phyloP scores from a whole-genome alignment of 2,329 filamentous ascomycete genomes.

The Venturia nashicola region DNA sequence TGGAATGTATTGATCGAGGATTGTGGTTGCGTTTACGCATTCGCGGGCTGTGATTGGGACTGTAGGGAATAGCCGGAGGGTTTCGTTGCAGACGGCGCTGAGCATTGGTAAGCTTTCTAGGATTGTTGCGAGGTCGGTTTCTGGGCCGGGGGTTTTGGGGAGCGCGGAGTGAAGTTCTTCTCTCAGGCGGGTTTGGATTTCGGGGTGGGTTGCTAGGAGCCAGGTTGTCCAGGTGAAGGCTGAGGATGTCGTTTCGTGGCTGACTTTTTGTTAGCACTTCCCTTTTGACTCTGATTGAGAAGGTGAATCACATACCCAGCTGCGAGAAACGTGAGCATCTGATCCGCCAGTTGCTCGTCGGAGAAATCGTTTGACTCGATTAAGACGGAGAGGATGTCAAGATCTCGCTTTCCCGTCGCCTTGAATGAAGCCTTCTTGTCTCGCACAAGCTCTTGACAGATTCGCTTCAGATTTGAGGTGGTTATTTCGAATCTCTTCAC shows the following conservation, averaged over 20 bases:
- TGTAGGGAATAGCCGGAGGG: conserved; percentile 25
- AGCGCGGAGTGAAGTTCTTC: conserved; percentile 52
- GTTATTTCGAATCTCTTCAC: conserved; percentile 28
- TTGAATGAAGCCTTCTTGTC: conserved; percentile 34
- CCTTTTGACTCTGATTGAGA: neutral
- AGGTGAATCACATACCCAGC: conserved; percentile 31
- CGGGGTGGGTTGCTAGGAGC: conserved; percentile 52
- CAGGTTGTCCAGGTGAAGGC: conserved; percentile 67
- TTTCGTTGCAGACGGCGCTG: conserved; percentile 34
- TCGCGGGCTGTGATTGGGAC: conserved; percentile 23
- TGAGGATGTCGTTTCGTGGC: conserved; percentile 65
- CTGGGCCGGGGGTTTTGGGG: conserved; percentile 13
- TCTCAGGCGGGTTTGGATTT: conserved; percentile 54
- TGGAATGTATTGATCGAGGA: conserved; percentile 25
- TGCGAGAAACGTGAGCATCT: conserved; percentile 44
- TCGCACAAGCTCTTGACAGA: conserved; percentile 34
- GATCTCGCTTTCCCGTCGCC: conserved; percentile 19
- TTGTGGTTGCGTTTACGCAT: conserved; percentile 20
- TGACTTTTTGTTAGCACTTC: conserved; percentile 13
- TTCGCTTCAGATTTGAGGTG: conserved; percentile 16
- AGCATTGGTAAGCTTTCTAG: conserved; percentile 33
- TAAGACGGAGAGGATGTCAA: conserved; percentile 35
- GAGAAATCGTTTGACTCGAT: conserved; percentile 41
- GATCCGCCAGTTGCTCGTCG: conserved; percentile 40
- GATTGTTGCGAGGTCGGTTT: conserved; percentile 21